A percentile compares a stretch with the other conserved stretches of the same genome.
These are phyloP conservation scores for Parietichytrium sp. DNA, from an alignment of 108 stramenopile genomes.

Conservation along the genomic window DNA sequence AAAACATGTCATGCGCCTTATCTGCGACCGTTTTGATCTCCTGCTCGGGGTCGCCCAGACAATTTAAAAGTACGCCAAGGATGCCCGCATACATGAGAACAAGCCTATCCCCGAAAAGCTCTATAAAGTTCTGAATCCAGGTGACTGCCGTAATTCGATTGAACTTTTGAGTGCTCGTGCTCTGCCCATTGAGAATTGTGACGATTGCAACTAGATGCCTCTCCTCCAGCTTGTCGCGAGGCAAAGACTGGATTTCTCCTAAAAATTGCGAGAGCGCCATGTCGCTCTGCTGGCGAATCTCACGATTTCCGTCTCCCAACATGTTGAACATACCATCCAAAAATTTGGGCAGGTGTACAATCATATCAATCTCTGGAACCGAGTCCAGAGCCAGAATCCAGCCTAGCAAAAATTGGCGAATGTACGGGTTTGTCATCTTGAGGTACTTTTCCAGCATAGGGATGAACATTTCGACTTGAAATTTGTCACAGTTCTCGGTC, in stretches of 20 bases:
- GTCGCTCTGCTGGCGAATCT: slow-evolving; percentile 87
- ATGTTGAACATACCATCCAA: slow-evolving; percentile 94
- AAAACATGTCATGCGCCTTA: slow-evolving; percentile 78
- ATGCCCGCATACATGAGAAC: slow-evolving; percentile 84
- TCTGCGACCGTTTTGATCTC: slow-evolving; percentile 85
- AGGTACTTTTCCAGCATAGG: slow-evolving; percentile 93
- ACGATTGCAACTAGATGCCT: slow-evolving; percentile 93
- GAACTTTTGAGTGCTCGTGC: slow-evolving; percentile 83
- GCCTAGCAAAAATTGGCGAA: slow-evolving; percentile 90
- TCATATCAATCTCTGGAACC: slow-evolving; percentile 90
- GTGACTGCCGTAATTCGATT: slow-evolving; percentile 89
- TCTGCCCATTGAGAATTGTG: slow-evolving; percentile 84
- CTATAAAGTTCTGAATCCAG: slow-evolving; percentile 90
- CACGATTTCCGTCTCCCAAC: slow-evolving; percentile 90
- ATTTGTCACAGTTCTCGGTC: slow-evolving; percentile 77
- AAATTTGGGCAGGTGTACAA: slow-evolving; percentile 91
- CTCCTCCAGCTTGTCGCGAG: neutral
- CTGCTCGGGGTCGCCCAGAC: slow-evolving; percentile 82
- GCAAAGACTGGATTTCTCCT: slow-evolving; percentile 78
- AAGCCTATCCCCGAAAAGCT: slow-evolving; percentile 83
- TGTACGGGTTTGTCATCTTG: slow-evolving; percentile 87
- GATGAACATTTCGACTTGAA: slow-evolving; percentile 90
- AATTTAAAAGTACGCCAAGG: slow-evolving; percentile 82
- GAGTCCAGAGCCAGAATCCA: slow-evolving; percentile 95
- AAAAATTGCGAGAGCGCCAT: slow-evolving; percentile 78